phyloP scores from a whole-genome alignment of 495 filamentous ascomycete species.

The Xylona heveae region DNA sequence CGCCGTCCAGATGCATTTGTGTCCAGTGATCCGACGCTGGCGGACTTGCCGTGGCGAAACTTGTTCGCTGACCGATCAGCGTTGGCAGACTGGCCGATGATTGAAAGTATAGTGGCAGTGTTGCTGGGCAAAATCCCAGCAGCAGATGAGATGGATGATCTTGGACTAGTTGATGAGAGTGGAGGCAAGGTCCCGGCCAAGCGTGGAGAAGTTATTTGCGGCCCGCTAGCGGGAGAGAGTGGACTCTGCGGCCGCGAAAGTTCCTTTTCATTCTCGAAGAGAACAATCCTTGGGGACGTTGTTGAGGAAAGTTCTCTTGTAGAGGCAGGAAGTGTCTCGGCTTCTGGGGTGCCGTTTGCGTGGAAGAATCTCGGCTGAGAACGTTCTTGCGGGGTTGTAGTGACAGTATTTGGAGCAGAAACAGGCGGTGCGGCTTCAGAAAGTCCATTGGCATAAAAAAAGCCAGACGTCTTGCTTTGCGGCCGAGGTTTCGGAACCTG shows the following conservation, averaged over 20 bases:
- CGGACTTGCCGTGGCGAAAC: slow-evolving; percentile 4
- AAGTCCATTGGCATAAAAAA: slow-evolving; percentile 31
- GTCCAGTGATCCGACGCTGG: slow-evolving; percentile 5
- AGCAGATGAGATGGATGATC: too few relatives aligned
- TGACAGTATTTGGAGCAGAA: neutral
- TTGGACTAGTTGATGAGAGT: too few relatives aligned
- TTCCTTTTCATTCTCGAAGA: neutral
- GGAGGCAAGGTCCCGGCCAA: too few relatives aligned
- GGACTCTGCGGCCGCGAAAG: too few relatives aligned
- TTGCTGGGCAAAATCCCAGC: too few relatives aligned
- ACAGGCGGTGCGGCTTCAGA: neutral
- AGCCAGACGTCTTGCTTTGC: slow-evolving; percentile 23
- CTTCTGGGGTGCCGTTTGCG: slow-evolving; percentile 1
- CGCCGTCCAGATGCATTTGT: neutral
- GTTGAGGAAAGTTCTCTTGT: neutral
- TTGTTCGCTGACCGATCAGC: neutral
- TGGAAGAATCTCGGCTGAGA: slow-evolving; percentile 1
- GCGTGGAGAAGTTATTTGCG: too few relatives aligned
- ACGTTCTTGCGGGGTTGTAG: neutral
- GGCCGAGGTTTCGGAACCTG: slow-evolving; percentile 10
- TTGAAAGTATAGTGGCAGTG: too few relatives aligned
- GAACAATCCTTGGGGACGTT: neutral
- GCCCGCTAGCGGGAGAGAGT: too few relatives aligned
- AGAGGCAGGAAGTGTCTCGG: neutral
- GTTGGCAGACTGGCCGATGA: too few relatives aligned